Conservation (phyloP, 2,329 filamentous ascomycete genomes). For the Beauveria asiatica region DNA sequence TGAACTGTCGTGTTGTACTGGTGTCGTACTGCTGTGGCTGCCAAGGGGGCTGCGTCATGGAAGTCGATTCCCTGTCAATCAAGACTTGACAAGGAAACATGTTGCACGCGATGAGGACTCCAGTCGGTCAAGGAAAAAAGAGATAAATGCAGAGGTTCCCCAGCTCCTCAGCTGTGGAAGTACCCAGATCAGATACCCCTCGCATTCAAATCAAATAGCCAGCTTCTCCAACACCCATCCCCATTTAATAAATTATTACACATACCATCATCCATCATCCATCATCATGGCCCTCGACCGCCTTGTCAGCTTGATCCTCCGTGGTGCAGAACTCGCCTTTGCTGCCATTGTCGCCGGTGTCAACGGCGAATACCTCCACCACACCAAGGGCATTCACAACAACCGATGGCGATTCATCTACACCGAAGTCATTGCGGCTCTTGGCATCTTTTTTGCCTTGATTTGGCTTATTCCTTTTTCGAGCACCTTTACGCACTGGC, state of each 20-base stretch:
- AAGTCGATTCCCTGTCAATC: not conserved
- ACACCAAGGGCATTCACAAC: constrained; percentile 40
- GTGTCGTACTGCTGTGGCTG: not conserved
- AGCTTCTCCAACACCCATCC: not conserved
- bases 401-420: constrained; percentile 61
- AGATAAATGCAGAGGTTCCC: not conserved
- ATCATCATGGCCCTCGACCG: constrained; percentile 30
- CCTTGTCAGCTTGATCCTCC: constrained; percentile 30
- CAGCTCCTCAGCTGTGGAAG: not conserved
- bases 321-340: constrained; percentile 52
- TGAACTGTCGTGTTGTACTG: not conserved
- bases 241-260: too few species aligned
- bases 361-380: constrained; percentile 56
- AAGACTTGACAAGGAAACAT: not conserved
- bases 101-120: not conserved
- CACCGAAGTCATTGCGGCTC: constrained; percentile 59
- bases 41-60: constrained; percentile 7
- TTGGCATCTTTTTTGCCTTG: constrained; percentile 60
- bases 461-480: constrained; percentile 68
- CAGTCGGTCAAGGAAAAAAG: not conserved
- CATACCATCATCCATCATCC: constrained; percentile 2
- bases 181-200: not conserved
- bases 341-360: constrained; percentile 65
- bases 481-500: constrained; percentile 59
- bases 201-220: not conserved